A percentile compares a stretch with the other conserved stretches of the same genome.
Conservation (phyloP, 768 basidiomycete genomes). For the Tubosaeta sp. region DNA sequence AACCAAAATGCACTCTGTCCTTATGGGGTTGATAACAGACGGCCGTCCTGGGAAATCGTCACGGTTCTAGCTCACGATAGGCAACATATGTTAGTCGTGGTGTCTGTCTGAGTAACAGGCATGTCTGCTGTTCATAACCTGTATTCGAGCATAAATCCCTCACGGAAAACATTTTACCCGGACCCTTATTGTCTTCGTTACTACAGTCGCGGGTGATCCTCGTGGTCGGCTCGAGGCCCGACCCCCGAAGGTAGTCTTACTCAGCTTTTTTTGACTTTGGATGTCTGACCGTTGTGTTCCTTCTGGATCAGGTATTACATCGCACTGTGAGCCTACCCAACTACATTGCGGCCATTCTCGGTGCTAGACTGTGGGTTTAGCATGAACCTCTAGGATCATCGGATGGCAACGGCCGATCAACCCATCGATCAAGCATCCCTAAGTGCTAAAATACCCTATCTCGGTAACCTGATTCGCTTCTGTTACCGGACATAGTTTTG, state of each 20-base stretch:
- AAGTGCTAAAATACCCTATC: too few species aligned
- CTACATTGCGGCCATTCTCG: background rate
- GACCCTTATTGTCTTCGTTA: too few species aligned
- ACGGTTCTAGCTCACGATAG: background rate
- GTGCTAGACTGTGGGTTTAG: background rate
- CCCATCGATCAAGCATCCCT: background rate
- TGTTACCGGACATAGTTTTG: background rate
- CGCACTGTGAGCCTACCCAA: background rate
- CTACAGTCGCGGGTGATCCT: too few species aligned
- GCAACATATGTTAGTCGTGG: background rate
- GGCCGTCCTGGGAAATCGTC: background rate
- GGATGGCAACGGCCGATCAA: slow-evolving; percentile 9
- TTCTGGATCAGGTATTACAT: background rate
- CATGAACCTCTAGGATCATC: background rate
- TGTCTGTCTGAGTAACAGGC: background rate
- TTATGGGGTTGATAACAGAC: background rate
- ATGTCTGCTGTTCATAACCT: background rate
- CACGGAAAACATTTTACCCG: background rate
- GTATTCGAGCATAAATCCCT: background rate
- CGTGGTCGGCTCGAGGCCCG: background rate
- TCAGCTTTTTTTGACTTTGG: background rate
- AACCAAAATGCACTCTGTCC: background rate
- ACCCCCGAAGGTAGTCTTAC: background rate
- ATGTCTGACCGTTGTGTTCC: background rate
- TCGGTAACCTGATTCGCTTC: background rate